Evolutionary conservation across 75 land plant genomes (phyloP).

Genomic region (Cupressus sempervirens): DNA sequence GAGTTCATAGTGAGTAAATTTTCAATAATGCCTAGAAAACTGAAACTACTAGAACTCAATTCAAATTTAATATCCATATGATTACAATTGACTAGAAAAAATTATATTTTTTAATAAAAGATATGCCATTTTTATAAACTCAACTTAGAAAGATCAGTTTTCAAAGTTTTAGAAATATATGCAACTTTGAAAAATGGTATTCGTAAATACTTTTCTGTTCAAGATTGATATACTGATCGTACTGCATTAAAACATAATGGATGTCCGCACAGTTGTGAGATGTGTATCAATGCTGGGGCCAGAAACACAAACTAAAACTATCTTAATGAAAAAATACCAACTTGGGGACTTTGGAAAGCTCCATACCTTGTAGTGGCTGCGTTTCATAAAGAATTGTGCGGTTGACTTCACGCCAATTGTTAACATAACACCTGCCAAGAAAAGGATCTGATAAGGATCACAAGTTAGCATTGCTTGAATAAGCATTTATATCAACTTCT

Average conservation of each 20-base stretch:
- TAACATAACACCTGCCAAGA: constrained; percentile 79
- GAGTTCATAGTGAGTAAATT: background rate
- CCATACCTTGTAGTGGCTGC: constrained; percentile 65
- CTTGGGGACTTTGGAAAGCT: background rate
- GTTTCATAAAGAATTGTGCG: constrained; percentile 77
- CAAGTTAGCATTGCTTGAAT: background rate
- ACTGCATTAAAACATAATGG: background rate
- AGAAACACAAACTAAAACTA: background rate
- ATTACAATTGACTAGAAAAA: background rate
- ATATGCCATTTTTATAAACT: background rate
- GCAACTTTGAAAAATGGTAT: background rate
- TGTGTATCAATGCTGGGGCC: background rate
- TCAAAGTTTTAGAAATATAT: background rate
- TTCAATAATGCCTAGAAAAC: background rate
- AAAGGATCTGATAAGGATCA: constrained; percentile 65
- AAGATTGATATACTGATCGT: background rate
- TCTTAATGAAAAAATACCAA: background rate
- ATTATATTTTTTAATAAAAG: background rate
- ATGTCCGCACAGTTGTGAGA: background rate
- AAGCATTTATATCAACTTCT: background rate
- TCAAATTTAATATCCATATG: background rate
- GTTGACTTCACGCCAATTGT: constrained; percentile 93
- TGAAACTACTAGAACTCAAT: background rate
- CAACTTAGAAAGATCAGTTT: background rate
- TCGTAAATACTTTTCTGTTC: background rate